Evolutionary conservation across 495 filamentous ascomycete species (phyloP).

Genomic region (Barbatosphaeria neglecta): DNA sequence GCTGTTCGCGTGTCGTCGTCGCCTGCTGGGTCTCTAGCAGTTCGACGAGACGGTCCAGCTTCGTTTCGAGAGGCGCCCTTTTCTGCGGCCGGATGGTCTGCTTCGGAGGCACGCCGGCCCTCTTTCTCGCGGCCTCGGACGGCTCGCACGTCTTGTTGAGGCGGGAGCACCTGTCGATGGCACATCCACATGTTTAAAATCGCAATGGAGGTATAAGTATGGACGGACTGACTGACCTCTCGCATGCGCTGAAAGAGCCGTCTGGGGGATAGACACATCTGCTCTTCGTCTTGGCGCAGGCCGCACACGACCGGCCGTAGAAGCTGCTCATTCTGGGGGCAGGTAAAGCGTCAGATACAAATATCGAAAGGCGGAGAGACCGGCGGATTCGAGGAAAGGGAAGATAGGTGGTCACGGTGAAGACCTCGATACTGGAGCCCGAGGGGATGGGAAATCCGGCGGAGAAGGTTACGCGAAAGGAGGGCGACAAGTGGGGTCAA

Average conservation of each 20-base stretch:
- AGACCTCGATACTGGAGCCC: too few species aligned
- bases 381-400: not conserved
- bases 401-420: too few species aligned
- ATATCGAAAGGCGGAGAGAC: not conserved
- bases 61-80: constrained; percentile 32
- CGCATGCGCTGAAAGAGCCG: constrained; percentile 19
- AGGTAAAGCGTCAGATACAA: too few species aligned
- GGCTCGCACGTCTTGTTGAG: constrained; percentile 29
- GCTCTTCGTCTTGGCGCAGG: constrained; percentile 27
- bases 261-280: constrained; percentile 19
- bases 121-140: constrained; percentile 18
- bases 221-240: constrained; percentile 21
- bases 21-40: constrained; percentile 14
- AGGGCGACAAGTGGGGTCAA: too few species aligned
- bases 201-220: too few species aligned
- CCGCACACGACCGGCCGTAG: constrained; percentile 25
- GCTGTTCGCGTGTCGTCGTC: not conserved
- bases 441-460: too few species aligned
- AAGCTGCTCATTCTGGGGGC: not conserved
- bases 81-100: constrained; percentile 10
- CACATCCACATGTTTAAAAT: too few species aligned
- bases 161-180: constrained; percentile 32
- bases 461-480: too few species aligned
- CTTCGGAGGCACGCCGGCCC: constrained; percentile 6
- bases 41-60: constrained; percentile 35